phyloP scores from a whole-genome alignment of 257 asterid genomes.

The Solanum ahanhuiri region DNA sequence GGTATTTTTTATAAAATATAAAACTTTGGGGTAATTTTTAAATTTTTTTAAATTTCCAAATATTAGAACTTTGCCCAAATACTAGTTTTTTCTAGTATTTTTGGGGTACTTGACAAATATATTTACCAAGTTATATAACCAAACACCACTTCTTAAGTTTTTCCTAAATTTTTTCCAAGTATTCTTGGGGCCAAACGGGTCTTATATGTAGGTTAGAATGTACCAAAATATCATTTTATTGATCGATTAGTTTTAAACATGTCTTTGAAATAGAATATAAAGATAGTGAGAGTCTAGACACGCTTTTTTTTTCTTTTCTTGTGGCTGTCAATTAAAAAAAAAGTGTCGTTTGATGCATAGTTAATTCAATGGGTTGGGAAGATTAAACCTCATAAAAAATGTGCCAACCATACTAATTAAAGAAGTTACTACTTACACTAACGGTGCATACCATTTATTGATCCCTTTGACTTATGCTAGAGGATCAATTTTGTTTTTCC shows the following conservation, averaged over 20 bases:
- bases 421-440: not conserved
- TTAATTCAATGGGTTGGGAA: not conserved
- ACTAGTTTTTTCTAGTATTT: too few relatives aligned
- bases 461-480: not conserved
- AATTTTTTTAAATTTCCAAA: too few relatives aligned
- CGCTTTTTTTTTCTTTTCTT: not conserved
- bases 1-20: too few relatives aligned
- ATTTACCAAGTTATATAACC: too few relatives aligned
- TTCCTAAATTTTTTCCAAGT: too few relatives aligned
- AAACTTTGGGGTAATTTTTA: too few relatives aligned
- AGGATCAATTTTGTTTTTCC: not conserved
- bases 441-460: not conserved
- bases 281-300: not conserved
- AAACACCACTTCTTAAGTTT: too few relatives aligned
- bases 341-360: not conserved
- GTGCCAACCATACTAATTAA: not conserved
- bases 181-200: not conserved
- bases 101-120: too few relatives aligned
- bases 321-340: not conserved
- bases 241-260: too few relatives aligned
- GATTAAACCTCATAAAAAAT: not conserved
- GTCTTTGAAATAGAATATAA: not conserved
- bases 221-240: not conserved
- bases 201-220: too few relatives aligned
- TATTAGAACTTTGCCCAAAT: too few relatives aligned